Percentiles rank a stretch among this genome's conserved stretches.
phyloP scores from a whole-genome alignment of 441 rosid genomes.

The Adansonia grandidieri region DNA sequence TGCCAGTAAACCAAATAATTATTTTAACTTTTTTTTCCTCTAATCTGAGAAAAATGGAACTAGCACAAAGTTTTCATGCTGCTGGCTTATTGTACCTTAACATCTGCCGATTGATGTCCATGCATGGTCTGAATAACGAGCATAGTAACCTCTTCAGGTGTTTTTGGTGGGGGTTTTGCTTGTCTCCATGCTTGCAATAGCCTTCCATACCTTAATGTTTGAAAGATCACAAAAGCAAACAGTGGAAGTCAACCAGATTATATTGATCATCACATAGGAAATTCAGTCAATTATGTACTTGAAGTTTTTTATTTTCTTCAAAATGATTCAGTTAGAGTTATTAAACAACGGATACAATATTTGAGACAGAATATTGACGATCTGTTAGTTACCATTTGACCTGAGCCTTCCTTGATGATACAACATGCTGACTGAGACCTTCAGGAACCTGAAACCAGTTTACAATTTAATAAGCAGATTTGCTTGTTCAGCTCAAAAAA shows the following conservation, averaged over 20 bases:
- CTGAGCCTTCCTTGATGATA: constrained; percentile 86
- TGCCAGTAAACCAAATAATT: no score
- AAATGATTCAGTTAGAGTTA: no score
- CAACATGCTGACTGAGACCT: constrained; percentile 68
- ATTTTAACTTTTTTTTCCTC: no score
- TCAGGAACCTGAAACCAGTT: constrained; percentile 57
- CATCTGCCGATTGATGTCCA: constrained; percentile 54
- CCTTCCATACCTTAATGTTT: constrained; percentile 66
- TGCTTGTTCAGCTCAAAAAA: no score
- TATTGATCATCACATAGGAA: neutral
- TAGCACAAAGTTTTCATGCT: neutral
- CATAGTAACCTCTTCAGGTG: constrained; percentile 73
- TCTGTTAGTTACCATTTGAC: constrained; percentile 66
- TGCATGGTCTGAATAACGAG: constrained; percentile 62
- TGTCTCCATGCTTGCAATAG: constrained; percentile 78
- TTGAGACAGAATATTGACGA: neutral
- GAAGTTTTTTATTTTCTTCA: no score
- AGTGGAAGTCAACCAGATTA: neutral
- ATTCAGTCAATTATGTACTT: no score
- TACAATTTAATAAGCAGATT: neutral
- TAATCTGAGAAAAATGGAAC: no score
- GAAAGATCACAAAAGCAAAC: neutral
- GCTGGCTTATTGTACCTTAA: constrained; percentile 52
- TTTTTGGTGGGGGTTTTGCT: constrained; percentile 74
- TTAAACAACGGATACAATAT: no score